Evolutionary conservation across 83 land plant species (phyloP).

Genomic region (Larix sibirica): DNA sequence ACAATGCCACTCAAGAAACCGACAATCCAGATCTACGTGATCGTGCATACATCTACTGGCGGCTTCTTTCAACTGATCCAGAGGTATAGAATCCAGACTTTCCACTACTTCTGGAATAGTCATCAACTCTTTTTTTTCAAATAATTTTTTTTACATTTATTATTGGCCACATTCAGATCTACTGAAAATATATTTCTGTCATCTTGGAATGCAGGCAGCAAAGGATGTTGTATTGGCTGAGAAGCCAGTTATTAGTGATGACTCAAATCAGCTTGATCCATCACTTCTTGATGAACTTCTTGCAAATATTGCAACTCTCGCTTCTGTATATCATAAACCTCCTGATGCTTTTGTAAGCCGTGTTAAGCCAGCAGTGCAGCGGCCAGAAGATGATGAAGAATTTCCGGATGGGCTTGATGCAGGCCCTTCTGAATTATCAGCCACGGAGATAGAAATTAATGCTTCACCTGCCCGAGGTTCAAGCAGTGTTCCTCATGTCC

Average conservation of each 20-base stretch:
- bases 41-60: conserved; percentile 99
- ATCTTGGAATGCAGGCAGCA: conserved; percentile 76
- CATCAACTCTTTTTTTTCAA: not conserved
- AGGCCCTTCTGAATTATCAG: conserved; percentile 82
- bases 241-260: conserved; percentile 98
- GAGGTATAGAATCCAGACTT: conserved; percentile 61
- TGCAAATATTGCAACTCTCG: conserved; percentile 97
- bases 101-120: not conserved
- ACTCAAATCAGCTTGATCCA: conserved; percentile 91
- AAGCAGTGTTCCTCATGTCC: conserved; percentile 26
- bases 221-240: conserved; percentile 99
- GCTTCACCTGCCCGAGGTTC: conserved; percentile 46
- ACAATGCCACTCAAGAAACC: conserved; percentile 99
- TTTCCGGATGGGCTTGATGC: conserved; percentile 80
- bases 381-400: conserved; percentile 92
- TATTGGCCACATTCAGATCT: not conserved
- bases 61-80: conserved; percentile 99
- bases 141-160: not conserved
- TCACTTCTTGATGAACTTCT: conserved; percentile 98
- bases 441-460: conserved; percentile 60
- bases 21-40: conserved; percentile 99
- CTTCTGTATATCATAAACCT: conserved; percentile 98
- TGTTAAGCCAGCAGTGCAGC: conserved; percentile 65
- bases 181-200: not conserved
- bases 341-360: conserved; percentile 99